These are phyloP conservation scores for Aristolochia contorta DNA, from an alignment of 164 flowering plant genomes.

Conservation along the genomic window DNA sequence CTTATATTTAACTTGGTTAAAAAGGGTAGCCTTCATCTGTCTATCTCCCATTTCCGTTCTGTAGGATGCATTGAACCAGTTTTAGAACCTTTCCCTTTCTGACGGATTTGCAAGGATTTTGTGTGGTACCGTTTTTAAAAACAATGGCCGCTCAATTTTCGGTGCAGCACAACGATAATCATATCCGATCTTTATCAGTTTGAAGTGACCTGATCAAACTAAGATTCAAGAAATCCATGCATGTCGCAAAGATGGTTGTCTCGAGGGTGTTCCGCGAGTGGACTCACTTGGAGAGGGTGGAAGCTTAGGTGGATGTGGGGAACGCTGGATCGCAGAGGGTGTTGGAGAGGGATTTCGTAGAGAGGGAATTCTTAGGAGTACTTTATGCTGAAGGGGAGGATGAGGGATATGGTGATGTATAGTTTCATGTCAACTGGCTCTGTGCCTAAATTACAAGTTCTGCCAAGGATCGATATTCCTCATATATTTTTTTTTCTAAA, in stretches of 20 bases:
- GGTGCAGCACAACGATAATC: no score
- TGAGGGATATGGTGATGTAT: slow-evolving; percentile 44
- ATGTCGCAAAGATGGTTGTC: slow-evolving; percentile 50
- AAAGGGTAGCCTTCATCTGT: no score
- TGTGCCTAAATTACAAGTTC: no score
- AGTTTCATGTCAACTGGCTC: slow-evolving; percentile 41
- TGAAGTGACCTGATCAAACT: no score
- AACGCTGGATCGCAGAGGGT: slow-evolving; percentile 58
- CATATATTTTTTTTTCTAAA: neutral
- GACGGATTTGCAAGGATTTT: no score
- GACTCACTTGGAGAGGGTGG: slow-evolving; percentile 59
- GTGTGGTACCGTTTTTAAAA: no score
- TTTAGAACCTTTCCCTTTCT: no score
- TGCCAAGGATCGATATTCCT: slow-evolving; percentile 20
- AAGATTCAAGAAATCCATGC: slow-evolving; percentile 9
- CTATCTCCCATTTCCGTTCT: no score
- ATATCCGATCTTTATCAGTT: no score
- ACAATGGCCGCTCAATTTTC: no score
- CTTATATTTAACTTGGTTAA: no score
- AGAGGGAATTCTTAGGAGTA: slow-evolving; percentile 34
- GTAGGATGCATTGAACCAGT: no score
- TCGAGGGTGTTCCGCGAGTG: slow-evolving; percentile 36
- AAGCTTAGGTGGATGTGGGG: slow-evolving; percentile 54
- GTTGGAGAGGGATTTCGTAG: slow-evolving; percentile 46
- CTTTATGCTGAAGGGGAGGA: slow-evolving; percentile 25